phyloP scores from a whole-genome alignment of 2,329 filamentous ascomycete genomes.

The Pleomassaria siparia region DNA sequence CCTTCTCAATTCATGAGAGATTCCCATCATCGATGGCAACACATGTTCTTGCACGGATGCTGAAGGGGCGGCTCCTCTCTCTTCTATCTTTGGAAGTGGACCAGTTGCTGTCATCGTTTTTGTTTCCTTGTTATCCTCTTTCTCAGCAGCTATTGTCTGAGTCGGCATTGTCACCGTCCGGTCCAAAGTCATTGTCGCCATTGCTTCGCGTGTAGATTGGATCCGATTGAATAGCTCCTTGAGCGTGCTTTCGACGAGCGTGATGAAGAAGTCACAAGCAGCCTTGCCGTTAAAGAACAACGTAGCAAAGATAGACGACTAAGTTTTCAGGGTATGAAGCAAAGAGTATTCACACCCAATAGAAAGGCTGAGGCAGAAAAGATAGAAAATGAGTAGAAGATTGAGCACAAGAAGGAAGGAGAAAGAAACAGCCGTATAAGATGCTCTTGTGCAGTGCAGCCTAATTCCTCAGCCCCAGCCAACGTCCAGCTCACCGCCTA shows the following conservation, averaged over 20 bases:
- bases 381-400: neutral
- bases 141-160: neutral
- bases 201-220: neutral
- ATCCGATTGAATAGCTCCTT: neutral
- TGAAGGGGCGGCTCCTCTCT: neutral
- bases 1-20: conserved; percentile 1
- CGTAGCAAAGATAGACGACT: neutral
- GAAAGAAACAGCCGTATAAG: neutral
- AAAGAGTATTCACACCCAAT: too few relatives aligned
- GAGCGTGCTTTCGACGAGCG: conserved; percentile 1
- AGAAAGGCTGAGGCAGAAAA: too few relatives aligned
- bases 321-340: too few relatives aligned
- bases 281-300: neutral
- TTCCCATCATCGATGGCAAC: neutral
- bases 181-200: conserved; percentile 2
- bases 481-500: conserved; percentile 1
- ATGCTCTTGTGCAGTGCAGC: neutral
- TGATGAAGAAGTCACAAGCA: neutral
- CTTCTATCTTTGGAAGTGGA: too few relatives aligned
- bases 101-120: neutral
- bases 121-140: neutral
- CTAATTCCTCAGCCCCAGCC: neutral
- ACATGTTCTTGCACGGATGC: neutral
- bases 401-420: neutral
- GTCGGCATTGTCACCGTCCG: neutral